Base-by-base conservation (phyloP, 257 asterid species). In the Salvia miltiorrhiza region DNA sequence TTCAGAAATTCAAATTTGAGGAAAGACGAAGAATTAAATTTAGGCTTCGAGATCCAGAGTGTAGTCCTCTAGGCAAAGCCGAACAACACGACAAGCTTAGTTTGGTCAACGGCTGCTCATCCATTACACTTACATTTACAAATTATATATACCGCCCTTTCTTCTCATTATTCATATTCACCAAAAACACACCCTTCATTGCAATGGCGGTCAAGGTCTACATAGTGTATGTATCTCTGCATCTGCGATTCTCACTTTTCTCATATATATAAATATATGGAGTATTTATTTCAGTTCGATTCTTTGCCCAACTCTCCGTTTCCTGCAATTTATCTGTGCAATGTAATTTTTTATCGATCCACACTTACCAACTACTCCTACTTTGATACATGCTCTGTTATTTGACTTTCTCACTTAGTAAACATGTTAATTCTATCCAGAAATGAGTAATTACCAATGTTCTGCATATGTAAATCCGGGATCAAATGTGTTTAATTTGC, bases 161-260 rank as follows among this genome's bases (percentile, higher is more conserved):
- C 55, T 69, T 69, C 56, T 8, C 21, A 13, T 48, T 13, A 48
- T 74, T 61, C 52, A 20, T 50, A 55, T 69, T 65, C 74, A 65
- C 63, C 65, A 50, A 80, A 55, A 72, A 52, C 74, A 71, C 39
- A 67, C 1, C 14, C 47, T 35, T 54, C 37, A 23, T 32, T 69
- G 69, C 78, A 81, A 86, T 88, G 96, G 96, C 93, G 2, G 57
- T 76, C 79, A 84, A 86, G 78, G 77, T 88, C 13, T 84, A 86
- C 77, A 78, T 88, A 35, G 79, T 88, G 96, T 88, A 83, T 3
- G 90, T 49, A n/a, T 69, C 16, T 71, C 24, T 55, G 17, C 37
- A 9, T 20, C 50, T 50, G 0, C 60, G 1, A 4, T 26, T 55
- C 21, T 66, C 43, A 32, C 3, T 69, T 72, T 16, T 56, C 1